A percentile compares a stretch with the other conserved stretches of the same genome.
Evolutionary conservation across 352 stramenopile species (phyloP).

Genomic region (Phytophthora sp.): DNA sequence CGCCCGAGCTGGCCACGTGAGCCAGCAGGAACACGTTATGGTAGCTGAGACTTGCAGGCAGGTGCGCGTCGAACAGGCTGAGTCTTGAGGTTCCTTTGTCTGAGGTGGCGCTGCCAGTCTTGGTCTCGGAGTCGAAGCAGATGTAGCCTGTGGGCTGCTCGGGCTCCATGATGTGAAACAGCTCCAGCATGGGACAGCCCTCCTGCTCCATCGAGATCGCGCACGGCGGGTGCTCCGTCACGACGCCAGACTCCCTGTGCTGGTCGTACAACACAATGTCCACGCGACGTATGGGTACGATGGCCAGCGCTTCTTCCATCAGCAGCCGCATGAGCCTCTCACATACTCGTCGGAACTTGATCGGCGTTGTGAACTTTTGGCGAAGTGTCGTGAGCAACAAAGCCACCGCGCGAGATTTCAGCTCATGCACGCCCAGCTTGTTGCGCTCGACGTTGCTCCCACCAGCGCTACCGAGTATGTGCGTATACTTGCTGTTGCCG

Average conservation of each 20-base stretch:
- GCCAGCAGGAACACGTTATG: slow-evolving; percentile 50
- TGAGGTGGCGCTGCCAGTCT: too few relatives aligned
- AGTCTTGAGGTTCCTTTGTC: too few relatives aligned
- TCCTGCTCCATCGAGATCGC: slow-evolving; percentile 10
- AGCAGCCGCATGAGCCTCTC: slow-evolving; percentile 41
- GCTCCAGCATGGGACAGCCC: slow-evolving; percentile 13
- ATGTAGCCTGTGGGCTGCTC: slow-evolving; percentile 7
- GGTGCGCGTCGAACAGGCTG: neutral
- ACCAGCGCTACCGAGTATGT: neutral
- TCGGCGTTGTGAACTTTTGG: slow-evolving; percentile 9
- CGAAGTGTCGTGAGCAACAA: slow-evolving; percentile 41
- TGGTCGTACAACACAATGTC: slow-evolving; percentile 4
- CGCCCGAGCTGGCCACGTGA: slow-evolving; percentile 12
- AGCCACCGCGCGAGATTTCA: slow-evolving; percentile 32
- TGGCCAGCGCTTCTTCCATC: slow-evolving; percentile 41
- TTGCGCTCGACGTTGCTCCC: neutral
- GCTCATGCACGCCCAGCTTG: slow-evolving; percentile 18
- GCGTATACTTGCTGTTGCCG: neutral
- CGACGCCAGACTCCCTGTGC: slow-evolving; percentile 6
- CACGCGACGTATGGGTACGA: slow-evolving; percentile 20
- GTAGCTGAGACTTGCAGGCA: slow-evolving; percentile 27
- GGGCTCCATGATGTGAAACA: slow-evolving; percentile 9
- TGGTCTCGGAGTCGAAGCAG: neutral
- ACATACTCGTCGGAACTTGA: slow-evolving; percentile 23
- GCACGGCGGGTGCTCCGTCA: slow-evolving; percentile 27